phyloP scores from a whole-genome alignment of 2,329 filamentous ascomycete genomes.

The Botryosphaeria agaves region DNA sequence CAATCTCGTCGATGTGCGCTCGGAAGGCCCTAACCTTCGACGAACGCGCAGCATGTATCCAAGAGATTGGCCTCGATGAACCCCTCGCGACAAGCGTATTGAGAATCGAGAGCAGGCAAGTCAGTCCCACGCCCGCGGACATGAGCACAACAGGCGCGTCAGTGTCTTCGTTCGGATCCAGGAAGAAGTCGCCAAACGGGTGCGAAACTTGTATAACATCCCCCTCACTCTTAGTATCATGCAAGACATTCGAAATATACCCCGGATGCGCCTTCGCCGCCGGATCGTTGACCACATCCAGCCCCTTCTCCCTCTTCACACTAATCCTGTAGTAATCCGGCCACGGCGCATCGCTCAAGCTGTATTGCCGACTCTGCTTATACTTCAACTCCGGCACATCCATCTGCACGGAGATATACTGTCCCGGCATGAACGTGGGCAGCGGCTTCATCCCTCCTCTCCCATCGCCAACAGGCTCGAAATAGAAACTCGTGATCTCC shows the following conservation, averaged over 20 bases:
- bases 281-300: conserved; percentile 27
- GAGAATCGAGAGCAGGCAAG: conserved; percentile 48
- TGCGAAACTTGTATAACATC: conserved; percentile 49
- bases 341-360: conserved; percentile 46
- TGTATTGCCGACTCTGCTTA: conserved; percentile 54
- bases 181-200: conserved; percentile 44
- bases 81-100: conserved; percentile 28
- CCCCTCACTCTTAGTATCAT: conserved; percentile 42
- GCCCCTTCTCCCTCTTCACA: conserved; percentile 47
- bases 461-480: conserved; percentile 45
- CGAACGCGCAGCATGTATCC: conserved; percentile 43
- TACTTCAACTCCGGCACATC: conserved; percentile 41
- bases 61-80: conserved; percentile 34
- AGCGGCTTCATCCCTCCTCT: too few species aligned
- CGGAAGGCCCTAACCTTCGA: conserved; percentile 37
- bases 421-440: conserved; percentile 48
- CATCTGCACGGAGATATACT: conserved; percentile 51
- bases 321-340: conserved; percentile 50
- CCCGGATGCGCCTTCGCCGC: conserved; percentile 37
- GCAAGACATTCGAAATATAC: conserved; percentile 51
- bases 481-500: conserved; percentile 54
- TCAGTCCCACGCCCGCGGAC: conserved; percentile 51
- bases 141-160: conserved; percentile 44
- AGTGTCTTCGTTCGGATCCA: conserved; percentile 29
- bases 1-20: conserved; percentile 27